These are phyloP conservation scores for Ostreobium quekettii DNA, from an alignment of 139 green algal genomes.

Conservation along the genomic window DNA sequence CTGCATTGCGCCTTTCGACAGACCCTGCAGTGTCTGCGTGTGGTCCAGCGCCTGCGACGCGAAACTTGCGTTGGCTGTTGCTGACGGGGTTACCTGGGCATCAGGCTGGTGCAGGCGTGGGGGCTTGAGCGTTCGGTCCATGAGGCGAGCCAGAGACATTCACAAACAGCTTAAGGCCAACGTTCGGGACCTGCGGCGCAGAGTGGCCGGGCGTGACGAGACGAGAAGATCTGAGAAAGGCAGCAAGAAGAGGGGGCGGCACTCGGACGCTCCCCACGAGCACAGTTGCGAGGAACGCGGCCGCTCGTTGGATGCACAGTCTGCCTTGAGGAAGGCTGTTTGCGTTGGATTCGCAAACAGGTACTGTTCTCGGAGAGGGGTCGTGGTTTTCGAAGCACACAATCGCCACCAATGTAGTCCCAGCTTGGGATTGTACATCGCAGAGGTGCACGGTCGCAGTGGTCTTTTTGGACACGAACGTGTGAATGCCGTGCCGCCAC, in stretches of 20 bases:
- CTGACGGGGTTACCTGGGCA: slow-evolving; percentile 11
- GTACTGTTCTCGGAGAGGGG: too few relatives aligned
- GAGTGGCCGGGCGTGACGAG: too few relatives aligned
- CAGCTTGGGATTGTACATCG: too few relatives aligned
- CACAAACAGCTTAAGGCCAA: slow-evolving; percentile 61
- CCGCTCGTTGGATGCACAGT: slow-evolving; percentile 1
- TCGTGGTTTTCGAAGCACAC: too few relatives aligned
- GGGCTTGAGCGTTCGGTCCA: slow-evolving; percentile 62
- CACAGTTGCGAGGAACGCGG: not conserved
- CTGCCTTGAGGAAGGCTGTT: slow-evolving; percentile 46
- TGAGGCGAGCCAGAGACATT: slow-evolving; percentile 80
- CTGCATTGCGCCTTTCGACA: too few relatives aligned
- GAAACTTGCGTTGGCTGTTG: too few relatives aligned
- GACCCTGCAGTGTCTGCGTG: too few relatives aligned
- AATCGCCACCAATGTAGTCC: too few relatives aligned
- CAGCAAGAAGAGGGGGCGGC: not conserved
- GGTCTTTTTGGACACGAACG: too few relatives aligned
- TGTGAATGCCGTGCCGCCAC: too few relatives aligned
- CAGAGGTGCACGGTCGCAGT: too few relatives aligned
- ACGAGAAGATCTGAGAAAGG: slow-evolving; percentile 1
- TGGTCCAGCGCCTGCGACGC: too few relatives aligned
- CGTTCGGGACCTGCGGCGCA: not conserved
- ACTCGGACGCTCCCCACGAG: not conserved
- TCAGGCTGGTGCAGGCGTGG: slow-evolving; percentile 36
- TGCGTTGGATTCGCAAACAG: slow-evolving; percentile 75